Percentiles rank a stretch among this genome's conserved stretches.
Conservation (phyloP, 192 early-diverging fungal genomes). For the Dimargaris xerosporica region DNA sequence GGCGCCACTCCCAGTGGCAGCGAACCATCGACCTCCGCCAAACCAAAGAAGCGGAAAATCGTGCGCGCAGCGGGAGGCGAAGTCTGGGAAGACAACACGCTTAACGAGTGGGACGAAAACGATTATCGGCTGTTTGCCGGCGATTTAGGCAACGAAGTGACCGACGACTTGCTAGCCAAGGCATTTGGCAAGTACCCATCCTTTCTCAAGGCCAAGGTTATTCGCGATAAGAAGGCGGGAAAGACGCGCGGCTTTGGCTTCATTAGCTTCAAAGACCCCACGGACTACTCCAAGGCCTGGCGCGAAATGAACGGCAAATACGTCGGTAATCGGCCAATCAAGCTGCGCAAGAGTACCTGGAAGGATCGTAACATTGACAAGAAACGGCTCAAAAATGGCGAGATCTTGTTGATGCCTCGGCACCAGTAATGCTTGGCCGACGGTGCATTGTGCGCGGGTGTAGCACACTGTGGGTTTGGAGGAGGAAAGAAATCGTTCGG, state of each 20-base stretch:
- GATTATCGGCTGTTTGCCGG: slow-evolving; percentile 91
- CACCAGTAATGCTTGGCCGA: too few relatives aligned
- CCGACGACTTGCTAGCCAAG: slow-evolving; percentile 59
- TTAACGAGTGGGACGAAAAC: slow-evolving; percentile 76
- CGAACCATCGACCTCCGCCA: too few relatives aligned
- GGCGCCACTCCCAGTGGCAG: too few relatives aligned
- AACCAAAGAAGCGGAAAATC: slow-evolving; percentile 51
- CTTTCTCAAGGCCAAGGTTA: slow-evolving; percentile 65
- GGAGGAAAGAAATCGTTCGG: too few relatives aligned
- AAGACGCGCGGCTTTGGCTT: slow-evolving; percentile 93
- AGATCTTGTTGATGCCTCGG: neutral
- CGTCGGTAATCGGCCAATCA: slow-evolving; percentile 87
- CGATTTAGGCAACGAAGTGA: slow-evolving; percentile 88
- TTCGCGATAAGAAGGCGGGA: slow-evolving; percentile 65
- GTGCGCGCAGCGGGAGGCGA: slow-evolving; percentile 79
- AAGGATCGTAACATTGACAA: slow-evolving; percentile 74
- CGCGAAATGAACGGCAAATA: slow-evolving; percentile 97
- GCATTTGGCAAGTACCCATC: slow-evolving; percentile 77
- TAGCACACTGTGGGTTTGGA: too few relatives aligned
- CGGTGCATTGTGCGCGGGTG: too few relatives aligned
- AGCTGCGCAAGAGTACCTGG: slow-evolving; percentile 85
- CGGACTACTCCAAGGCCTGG: slow-evolving; percentile 87
- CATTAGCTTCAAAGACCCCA: slow-evolving; percentile 76
- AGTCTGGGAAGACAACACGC: slow-evolving; percentile 79
- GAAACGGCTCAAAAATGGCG: slow-evolving; percentile 23